phyloP scores from a whole-genome alignment of 371 early-diverging fungal genomes.

The Mortierella sp. region DNA sequence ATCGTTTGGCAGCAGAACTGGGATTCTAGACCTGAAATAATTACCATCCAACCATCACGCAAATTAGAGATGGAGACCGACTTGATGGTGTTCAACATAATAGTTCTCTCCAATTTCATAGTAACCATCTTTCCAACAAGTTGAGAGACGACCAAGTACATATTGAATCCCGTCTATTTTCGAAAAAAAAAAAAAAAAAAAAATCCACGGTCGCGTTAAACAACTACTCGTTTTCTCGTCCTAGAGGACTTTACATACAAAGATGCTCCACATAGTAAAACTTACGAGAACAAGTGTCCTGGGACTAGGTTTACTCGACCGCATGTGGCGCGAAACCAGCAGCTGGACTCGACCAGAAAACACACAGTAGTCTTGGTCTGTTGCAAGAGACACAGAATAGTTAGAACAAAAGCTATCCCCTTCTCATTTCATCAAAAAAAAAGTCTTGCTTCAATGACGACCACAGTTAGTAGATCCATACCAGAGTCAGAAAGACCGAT shows the following conservation, averaged over 20 bases:
- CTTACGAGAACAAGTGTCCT: constrained; percentile 75
- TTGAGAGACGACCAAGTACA: constrained; percentile 69
- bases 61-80: constrained; percentile 71
- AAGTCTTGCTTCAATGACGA: neutral
- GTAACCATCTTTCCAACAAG: constrained; percentile 66
- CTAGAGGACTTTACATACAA: neutral
- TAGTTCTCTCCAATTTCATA: constrained; percentile 63
- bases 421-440: neutral
- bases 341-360: constrained; percentile 76
- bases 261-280: neutral
- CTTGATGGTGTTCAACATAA: constrained; percentile 63
- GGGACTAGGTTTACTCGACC: constrained; percentile 83
- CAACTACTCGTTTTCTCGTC: no score
- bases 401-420: neutral
- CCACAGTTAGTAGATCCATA: constrained; percentile 12
- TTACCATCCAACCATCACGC: constrained; percentile 88
- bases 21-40: constrained; percentile 73
- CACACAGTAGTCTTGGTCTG: constrained; percentile 65
- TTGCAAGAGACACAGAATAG: neutral
- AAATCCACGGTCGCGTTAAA: neutral
- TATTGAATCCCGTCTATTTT: constrained; percentile 61
- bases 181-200: neutral
- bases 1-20: constrained; percentile 60
- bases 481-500: constrained; percentile 59
- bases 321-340: constrained; percentile 80